These are phyloP conservation scores for Alternaria sp. DNA, from an alignment of 2,329 filamentous ascomycete species.

Conservation along the genomic window DNA sequence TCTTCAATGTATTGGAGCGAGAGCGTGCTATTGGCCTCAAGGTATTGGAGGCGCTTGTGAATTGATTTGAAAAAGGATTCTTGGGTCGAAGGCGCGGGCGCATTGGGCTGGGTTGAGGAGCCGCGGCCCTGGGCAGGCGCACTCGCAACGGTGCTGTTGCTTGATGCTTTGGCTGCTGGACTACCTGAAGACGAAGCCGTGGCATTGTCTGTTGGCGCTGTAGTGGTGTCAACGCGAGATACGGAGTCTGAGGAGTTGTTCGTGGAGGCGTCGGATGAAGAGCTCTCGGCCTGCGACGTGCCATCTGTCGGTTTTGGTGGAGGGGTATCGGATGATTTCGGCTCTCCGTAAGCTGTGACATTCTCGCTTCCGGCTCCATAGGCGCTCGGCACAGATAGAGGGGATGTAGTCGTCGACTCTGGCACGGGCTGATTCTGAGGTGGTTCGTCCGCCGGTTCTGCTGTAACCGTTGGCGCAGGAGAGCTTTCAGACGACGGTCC, in stretches of 20 bases:
- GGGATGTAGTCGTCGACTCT: neutral
- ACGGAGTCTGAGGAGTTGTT: slow-evolving; percentile 12
- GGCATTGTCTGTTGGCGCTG: slow-evolving; percentile 23
- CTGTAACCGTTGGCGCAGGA: neutral
- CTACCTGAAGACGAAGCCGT: slow-evolving; percentile 18
- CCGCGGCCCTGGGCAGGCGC: slow-evolving; percentile 32
- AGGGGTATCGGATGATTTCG: neutral
- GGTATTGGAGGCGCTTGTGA: slow-evolving; percentile 87
- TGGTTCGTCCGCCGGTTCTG: slow-evolving; percentile 1
- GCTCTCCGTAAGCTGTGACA: neutral
- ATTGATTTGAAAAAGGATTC: slow-evolving; percentile 98
- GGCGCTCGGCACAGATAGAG: neutral
- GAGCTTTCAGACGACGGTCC: neutral
- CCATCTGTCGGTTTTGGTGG: slow-evolving; percentile 1
- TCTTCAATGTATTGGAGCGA: slow-evolving; percentile 97
- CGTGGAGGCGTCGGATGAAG: slow-evolving; percentile 12
- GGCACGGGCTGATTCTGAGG: neutral
- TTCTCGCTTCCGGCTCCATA: neutral
- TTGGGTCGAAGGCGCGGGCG: slow-evolving; percentile 82
- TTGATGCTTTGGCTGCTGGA: slow-evolving; percentile 22
- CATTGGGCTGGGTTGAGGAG: slow-evolving; percentile 57
- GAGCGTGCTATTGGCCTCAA: slow-evolving; percentile 91
- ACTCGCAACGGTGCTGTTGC: slow-evolving; percentile 30
- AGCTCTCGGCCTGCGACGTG: slow-evolving; percentile 7
- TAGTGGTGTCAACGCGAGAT: slow-evolving; percentile 16